Conservation (phyloP, 768 basidiomycete species). For the Mrakia frigida region DNA sequence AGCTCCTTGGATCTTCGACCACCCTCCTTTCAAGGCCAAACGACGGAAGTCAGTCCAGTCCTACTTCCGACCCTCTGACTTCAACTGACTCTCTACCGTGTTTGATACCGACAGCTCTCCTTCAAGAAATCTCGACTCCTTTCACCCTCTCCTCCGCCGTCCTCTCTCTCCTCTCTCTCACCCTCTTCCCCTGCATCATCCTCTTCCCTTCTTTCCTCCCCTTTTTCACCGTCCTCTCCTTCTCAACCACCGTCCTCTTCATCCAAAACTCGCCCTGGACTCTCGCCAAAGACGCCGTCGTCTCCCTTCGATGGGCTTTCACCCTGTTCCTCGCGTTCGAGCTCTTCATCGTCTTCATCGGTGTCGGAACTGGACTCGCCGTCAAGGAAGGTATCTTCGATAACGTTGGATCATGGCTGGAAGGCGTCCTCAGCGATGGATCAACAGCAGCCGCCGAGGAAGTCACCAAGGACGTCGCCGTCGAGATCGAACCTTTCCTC, state of each 20-base stretch:
- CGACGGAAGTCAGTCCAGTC: background rate
- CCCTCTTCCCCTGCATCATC: background rate
- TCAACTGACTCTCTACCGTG: background rate
- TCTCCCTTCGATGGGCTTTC: constrained; percentile 1
- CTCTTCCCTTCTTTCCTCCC: background rate
- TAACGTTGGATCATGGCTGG: background rate
- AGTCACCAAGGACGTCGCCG: background rate
- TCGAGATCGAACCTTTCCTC: background rate
- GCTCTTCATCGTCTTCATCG: background rate
- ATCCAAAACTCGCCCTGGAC: background rate
- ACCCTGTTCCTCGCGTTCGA: background rate
- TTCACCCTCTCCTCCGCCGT: background rate
- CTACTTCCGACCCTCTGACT: background rate
- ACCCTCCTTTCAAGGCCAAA: background rate
- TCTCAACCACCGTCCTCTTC: background rate
- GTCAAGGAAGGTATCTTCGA: background rate
- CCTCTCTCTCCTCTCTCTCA: background rate
- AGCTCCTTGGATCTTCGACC: background rate
- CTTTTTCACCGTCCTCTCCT: background rate
- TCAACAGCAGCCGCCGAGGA: background rate
- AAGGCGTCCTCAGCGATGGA: background rate
- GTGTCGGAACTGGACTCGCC: background rate
- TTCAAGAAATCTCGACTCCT: background rate
- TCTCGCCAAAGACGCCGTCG: background rate
- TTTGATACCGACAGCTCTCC: background rate